Percentiles rank a stretch among this genome's conserved stretches.
These are phyloP conservation scores for Podaxis pistillaris DNA, from an alignment of 768 basidiomycete genomes.

Conservation along the genomic window DNA sequence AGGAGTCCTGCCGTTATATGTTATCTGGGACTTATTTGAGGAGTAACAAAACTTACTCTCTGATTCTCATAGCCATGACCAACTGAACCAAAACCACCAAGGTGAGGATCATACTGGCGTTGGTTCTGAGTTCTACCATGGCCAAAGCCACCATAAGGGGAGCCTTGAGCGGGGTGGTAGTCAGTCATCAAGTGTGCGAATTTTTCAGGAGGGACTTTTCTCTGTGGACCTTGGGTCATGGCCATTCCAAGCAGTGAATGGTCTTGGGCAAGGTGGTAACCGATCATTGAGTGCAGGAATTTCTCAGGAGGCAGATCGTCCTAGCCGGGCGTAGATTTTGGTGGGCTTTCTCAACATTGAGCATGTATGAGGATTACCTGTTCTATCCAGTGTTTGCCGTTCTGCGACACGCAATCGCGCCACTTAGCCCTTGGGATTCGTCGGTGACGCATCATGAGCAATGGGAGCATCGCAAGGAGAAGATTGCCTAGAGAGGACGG, in stretches of 20 bases:
- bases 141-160: slow-evolving; percentile 63
- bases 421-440: slow-evolving; percentile 76
- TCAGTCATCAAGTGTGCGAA: too few species aligned
- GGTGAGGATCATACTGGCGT: slow-evolving; percentile 58
- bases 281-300: slow-evolving; percentile 74
- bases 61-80: slow-evolving; percentile 75
- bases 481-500: slow-evolving; percentile 49
- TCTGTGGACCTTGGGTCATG: slow-evolving; percentile 76
- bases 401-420: slow-evolving; percentile 57
- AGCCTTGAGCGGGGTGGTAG: slow-evolving; percentile 43
- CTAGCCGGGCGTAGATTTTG: slow-evolving; percentile 27
- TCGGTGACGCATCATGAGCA: slow-evolving; percentile 85
- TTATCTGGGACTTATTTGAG: slow-evolving; percentile 16
- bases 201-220: slow-evolving; percentile 44
- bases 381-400: slow-evolving; percentile 82
- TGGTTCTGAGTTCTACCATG: slow-evolving; percentile 55
- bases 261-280: slow-evolving; percentile 71
- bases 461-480: slow-evolving; percentile 71
- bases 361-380: slow-evolving; percentile 41
- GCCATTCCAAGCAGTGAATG: slow-evolving; percentile 79
- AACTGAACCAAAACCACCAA: slow-evolving; percentile 51
- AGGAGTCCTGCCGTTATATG: slow-evolving; percentile 55
- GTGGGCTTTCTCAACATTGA: not conserved
- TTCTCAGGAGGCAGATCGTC: slow-evolving; percentile 64
- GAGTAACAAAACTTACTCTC: slow-evolving; percentile 44